Evolutionary conservation across 805 yeast species (phyloP), one percentile per base, ranked within the genome.

Genomic region (Wickerhamiella nectarea): DNA sequence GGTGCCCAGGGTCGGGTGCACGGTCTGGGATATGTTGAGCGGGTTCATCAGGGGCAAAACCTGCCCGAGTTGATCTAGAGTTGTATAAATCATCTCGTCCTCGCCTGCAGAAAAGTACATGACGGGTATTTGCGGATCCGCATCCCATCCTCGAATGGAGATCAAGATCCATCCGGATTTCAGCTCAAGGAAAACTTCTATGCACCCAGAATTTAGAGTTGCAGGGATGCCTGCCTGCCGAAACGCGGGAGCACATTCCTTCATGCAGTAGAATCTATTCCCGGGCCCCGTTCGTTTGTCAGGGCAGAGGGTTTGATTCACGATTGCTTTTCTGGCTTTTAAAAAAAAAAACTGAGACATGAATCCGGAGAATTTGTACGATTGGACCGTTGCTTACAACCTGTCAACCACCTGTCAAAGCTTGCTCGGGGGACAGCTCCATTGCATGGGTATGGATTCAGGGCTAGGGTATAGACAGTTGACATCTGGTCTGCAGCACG

Each of bases 61-160:
- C 5, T 29, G 33, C 8, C 43, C 35, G 8, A 51, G 38, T 35
- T 34, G 29, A 6, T 45, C 53, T 4, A 48, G 24, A 6, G 46
- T 46, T 14, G 46, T 34, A 10, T 47, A 51, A 4, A 43, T 28
- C n/a, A 18, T 36, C 17, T 28, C 48, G 34, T 39, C 49, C 12
- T 45, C 49, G n/a, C 31, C n/a, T 6, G 7, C 31, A 11, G 6
- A 12, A 41, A 59, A 48, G 38, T 54, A 58, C 14, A 60, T 50
- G 28, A 57, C 58, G 0, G 64, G 64, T 6, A 56, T 51, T 3
- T 29, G 36, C 7, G 58, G 55, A 25, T 55, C 57, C 2, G 59
- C 59, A 12, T 47, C 36, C 64, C 64, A 60, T 12, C 51, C 51
- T 11, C 42, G 25, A 1, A 59, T 42, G 18, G 47, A 36, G 11